Evolutionary conservation across 306 rosid genomes (phyloP).

Genomic region (Quercus cerris): DNA sequence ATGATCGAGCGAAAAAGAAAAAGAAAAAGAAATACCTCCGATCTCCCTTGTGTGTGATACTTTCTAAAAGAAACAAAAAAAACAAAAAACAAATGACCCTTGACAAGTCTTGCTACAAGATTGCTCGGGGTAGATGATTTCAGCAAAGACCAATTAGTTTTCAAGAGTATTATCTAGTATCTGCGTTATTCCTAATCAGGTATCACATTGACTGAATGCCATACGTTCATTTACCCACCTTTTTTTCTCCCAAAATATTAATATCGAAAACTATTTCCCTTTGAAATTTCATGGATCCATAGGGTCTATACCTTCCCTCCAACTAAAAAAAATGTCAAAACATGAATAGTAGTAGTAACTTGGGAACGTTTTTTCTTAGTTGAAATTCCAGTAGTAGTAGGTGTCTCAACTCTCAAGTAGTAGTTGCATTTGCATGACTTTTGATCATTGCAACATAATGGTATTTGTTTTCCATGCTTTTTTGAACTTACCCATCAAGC

Average conservation of each 20-base stretch:
- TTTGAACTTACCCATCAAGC: background rate
- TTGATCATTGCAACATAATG: background rate
- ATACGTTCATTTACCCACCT: slow-evolving; percentile 22
- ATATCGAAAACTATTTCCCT: background rate
- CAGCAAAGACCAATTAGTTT: background rate
- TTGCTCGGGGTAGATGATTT: background rate
- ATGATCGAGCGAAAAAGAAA: too few relatives aligned
- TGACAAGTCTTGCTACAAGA: background rate
- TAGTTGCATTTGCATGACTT: background rate
- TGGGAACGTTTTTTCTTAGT: background rate
- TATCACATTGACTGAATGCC: slow-evolving; percentile 30
- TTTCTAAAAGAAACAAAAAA: background rate
- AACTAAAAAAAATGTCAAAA: background rate
- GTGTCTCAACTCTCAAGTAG: background rate
- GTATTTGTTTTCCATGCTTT: background rate
- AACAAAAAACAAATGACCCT: background rate
- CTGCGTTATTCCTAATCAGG: slow-evolving; percentile 11
- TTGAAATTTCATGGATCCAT: background rate
- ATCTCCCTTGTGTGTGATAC: too few relatives aligned
- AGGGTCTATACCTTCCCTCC: background rate
- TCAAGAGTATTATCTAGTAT: background rate
- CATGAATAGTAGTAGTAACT: background rate
- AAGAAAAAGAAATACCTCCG: background rate
- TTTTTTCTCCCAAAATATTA: background rate
- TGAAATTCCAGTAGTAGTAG: background rate